Percentiles rank a stretch among this genome's conserved stretches.
These are phyloP conservation scores for Chlamydomonas incerta DNA, from an alignment of 139 green algal species.

Conservation along the genomic window DNA sequence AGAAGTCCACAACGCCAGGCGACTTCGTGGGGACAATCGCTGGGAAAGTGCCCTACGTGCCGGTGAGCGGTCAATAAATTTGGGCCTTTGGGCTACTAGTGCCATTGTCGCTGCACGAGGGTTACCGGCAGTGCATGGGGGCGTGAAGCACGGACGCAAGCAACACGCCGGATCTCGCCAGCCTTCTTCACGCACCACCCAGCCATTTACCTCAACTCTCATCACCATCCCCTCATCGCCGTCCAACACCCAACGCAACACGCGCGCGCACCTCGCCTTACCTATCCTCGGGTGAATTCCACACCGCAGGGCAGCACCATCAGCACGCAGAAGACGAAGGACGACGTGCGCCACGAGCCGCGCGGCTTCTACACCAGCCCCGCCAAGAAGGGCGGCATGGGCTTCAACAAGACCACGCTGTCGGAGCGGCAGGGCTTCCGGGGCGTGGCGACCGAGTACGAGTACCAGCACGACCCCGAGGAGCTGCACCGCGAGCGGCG, in stretches of 20 bases:
- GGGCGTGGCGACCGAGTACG: conserved; percentile 55
- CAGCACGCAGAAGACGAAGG: conserved; percentile 56
- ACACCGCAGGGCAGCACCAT: conserved; percentile 18
- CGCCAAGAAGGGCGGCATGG: conserved; percentile 70
- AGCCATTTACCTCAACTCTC: not conserved
- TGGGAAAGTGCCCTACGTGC: conserved; percentile 59
- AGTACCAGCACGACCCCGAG: conserved; percentile 57
- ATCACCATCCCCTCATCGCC: not conserved
- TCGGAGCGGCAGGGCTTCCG: conserved; percentile 44
- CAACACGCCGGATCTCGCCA: not conserved
- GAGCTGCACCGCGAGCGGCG: conserved; percentile 21
- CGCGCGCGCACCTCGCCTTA: no score
- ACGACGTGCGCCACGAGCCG: conserved; percentile 50
- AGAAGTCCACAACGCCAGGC: conserved; percentile 58
- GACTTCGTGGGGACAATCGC: conserved; percentile 65
- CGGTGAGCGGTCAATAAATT: conserved; percentile 37
- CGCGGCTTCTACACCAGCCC: conserved; percentile 72
- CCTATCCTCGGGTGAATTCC: no score
- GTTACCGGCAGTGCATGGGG: no score
- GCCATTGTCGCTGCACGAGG: no score
- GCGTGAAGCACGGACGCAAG: no score
- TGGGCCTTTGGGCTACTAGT: no score
- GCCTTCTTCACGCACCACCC: not conserved
- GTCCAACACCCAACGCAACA: no score
- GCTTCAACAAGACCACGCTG: conserved; percentile 65